A percentile compares a stretch with the other conserved stretches of the same genome.
Conservation (phyloP, 495 filamentous ascomycete genomes). For the Lophium mytilinum region DNA sequence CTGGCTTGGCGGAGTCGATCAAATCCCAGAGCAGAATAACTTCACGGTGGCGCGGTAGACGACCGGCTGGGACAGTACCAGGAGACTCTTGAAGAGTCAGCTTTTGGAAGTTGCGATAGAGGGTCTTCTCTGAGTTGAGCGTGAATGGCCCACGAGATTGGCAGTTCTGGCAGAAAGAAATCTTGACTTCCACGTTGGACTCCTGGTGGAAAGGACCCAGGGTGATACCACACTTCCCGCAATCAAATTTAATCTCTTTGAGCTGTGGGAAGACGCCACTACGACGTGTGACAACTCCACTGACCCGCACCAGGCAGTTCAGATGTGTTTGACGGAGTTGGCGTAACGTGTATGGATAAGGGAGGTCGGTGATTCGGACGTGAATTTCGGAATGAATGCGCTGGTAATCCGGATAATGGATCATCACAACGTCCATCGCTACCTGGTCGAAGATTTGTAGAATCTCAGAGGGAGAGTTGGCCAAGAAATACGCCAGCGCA, state of each 20-base stretch:
- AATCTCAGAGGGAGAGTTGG: constrained; percentile 88
- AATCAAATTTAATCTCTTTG: constrained; percentile 97
- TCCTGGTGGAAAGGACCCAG: constrained; percentile 97
- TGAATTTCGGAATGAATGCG: constrained; percentile 98
- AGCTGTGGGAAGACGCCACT: constrained; percentile 98
- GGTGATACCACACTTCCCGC: constrained; percentile 82
- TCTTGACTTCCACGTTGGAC: constrained; percentile 88
- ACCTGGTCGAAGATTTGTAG: constrained; percentile 96
- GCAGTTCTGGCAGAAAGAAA: constrained; percentile 95
- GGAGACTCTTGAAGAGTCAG: constrained; percentile 96
- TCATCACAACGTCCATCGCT: constrained; percentile 87
- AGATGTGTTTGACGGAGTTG: constrained; percentile 94
- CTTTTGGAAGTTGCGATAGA: constrained; percentile 99
- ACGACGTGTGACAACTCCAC: constrained; percentile 89
- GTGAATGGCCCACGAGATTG: constrained; percentile 94
- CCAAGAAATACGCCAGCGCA: constrained; percentile 95
- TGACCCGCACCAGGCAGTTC: constrained; percentile 91
- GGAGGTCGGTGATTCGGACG: constrained; percentile 90
- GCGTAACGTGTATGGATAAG: constrained; percentile 91
- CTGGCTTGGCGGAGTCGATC: constrained; percentile 93
- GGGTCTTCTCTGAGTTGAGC: constrained; percentile 92
- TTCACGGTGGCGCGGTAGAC: constrained; percentile 89
- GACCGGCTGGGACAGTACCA: constrained; percentile 91
- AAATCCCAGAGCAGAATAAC: constrained; percentile 95
- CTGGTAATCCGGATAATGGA: constrained; percentile 96